Conservation (phyloP, 768 basidiomycete species). For the Floccularia luteovirens region DNA sequence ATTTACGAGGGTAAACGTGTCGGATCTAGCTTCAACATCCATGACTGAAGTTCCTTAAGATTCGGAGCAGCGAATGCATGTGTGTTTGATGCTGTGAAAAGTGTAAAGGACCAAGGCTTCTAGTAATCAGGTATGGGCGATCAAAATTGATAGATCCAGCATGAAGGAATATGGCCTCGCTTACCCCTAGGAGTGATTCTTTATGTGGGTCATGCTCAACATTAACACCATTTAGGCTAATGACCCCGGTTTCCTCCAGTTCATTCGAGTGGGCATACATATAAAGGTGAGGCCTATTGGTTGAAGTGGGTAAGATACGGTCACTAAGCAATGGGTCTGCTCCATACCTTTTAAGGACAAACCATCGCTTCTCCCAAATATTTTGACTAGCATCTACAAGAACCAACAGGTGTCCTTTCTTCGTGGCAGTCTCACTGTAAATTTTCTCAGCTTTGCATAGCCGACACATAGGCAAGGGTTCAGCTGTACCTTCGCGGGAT, state of each 20-base stretch:
- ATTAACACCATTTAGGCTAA: slow-evolving; percentile 80
- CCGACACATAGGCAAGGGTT: slow-evolving; percentile 4
- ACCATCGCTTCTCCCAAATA: slow-evolving; percentile 80
- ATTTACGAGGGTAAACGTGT: slow-evolving; percentile 45
- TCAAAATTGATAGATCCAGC: slow-evolving; percentile 1
- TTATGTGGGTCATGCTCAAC: slow-evolving; percentile 84
- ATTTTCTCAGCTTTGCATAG: background rate
- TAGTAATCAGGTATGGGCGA: slow-evolving; percentile 18
- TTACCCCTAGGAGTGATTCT: slow-evolving; percentile 78
- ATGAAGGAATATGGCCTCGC: slow-evolving; percentile 30
- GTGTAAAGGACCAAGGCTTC: slow-evolving; percentile 83
- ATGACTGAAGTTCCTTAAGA: slow-evolving; percentile 76
- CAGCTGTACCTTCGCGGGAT: slow-evolving; percentile 63
- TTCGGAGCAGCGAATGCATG: slow-evolving; percentile 82
- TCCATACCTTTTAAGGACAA: slow-evolving; percentile 67
- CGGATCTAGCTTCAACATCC: slow-evolving; percentile 82
- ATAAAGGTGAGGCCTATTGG: slow-evolving; percentile 77
- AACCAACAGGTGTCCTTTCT: slow-evolving; percentile 78
- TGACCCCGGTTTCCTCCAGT: slow-evolving; percentile 72
- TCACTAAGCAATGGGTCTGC: slow-evolving; percentile 3
- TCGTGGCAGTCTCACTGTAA: slow-evolving; percentile 70
- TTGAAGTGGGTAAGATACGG: slow-evolving; percentile 1
- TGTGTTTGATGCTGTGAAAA: slow-evolving; percentile 90
- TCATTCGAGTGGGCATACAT: slow-evolving; percentile 83
- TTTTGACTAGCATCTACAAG: slow-evolving; percentile 76